Conservation (phyloP, 1,139 yeast species). For the Cylindricascospora bacillispora region DNA sequence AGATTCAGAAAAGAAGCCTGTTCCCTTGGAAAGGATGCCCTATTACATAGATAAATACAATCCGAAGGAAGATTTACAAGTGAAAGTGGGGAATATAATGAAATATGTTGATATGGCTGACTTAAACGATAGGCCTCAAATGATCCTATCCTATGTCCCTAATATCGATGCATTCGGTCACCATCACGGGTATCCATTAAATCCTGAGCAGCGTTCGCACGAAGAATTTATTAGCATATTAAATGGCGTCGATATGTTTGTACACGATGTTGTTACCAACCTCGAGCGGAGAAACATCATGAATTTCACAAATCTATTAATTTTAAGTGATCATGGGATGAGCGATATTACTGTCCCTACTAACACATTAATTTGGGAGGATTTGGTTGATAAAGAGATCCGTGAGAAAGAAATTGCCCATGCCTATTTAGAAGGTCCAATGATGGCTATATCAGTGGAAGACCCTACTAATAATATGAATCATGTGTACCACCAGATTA, state of each 20-base stretch:
- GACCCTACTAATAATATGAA: slow-evolving; percentile 4
- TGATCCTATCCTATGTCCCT: slow-evolving; percentile 72
- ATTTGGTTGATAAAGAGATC: slow-evolving; percentile 3
- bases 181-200: slow-evolving; percentile 35
- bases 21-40: slow-evolving; percentile 33
- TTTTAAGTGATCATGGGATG: slow-evolving; percentile 92
- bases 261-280: slow-evolving; percentile 38
- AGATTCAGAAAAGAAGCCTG: slow-evolving; percentile 4
- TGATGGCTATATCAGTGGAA: slow-evolving; percentile 1
- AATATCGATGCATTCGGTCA: slow-evolving; percentile 71
- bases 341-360: slow-evolving; percentile 2
- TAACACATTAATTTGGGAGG: slow-evolving; percentile 3
- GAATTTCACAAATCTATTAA: slow-evolving; percentile 55
- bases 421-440: slow-evolving; percentile 4
- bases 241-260: slow-evolving; percentile 49
- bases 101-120: slow-evolving; percentile 52
- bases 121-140: slow-evolving; percentile 49
- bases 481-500: slow-evolving; percentile 8
- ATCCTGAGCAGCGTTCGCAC: slow-evolving; percentile 38
- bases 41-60: slow-evolving; percentile 49
- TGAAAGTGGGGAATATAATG: slow-evolving; percentile 45
- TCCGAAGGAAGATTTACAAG: slow-evolving; percentile 44
- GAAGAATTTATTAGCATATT: slow-evolving; percentile 28
- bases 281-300: slow-evolving; percentile 43
- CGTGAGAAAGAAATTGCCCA: slow-evolving; percentile 3